phyloP scores from a whole-genome alignment of 768 basidiomycete species.

The Termitomyces sp. region DNA sequence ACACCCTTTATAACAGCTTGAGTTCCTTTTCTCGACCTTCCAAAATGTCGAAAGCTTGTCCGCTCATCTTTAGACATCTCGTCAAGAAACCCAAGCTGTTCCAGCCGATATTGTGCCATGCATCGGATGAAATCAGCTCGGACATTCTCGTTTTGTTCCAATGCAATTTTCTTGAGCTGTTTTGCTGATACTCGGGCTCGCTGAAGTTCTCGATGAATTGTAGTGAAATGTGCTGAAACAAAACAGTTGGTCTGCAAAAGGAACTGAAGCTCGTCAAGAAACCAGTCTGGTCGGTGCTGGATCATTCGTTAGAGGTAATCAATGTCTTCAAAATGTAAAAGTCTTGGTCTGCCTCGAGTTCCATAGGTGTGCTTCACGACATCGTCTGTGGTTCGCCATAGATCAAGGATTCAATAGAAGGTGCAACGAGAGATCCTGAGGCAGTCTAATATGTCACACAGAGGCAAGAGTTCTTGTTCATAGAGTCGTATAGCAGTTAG shows the following conservation, averaged over 20 bases:
- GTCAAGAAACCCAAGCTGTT: not conserved
- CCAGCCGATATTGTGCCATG: not conserved
- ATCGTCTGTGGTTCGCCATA: not conserved
- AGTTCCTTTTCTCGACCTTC: not conserved
- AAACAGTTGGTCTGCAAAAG: not conserved
- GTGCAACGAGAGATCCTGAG: not conserved
- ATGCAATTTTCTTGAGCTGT: not conserved
- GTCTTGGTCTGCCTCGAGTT: not conserved
- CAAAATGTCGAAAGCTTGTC: not conserved
- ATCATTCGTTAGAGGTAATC: not conserved
- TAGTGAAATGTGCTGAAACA: not conserved
- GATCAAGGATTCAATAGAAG: not conserved
- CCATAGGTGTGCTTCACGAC: not conserved
- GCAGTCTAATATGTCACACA: not conserved
- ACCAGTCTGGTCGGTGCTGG: not conserved
- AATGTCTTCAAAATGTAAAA: not conserved
- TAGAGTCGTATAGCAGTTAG: not conserved
- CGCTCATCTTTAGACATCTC: not conserved
- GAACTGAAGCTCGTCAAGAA: slow-evolving; percentile 4
- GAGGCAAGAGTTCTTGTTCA: no score
- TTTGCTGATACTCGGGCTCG: not conserved
- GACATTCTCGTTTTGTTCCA: not conserved
- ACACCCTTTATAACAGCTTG: not conserved
- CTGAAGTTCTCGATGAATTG: not conserved
- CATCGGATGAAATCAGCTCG: no score